These are phyloP conservation scores for Achlya hypogyna DNA, from an alignment of 352 stramenopile genomes.

Conservation along the genomic window DNA sequence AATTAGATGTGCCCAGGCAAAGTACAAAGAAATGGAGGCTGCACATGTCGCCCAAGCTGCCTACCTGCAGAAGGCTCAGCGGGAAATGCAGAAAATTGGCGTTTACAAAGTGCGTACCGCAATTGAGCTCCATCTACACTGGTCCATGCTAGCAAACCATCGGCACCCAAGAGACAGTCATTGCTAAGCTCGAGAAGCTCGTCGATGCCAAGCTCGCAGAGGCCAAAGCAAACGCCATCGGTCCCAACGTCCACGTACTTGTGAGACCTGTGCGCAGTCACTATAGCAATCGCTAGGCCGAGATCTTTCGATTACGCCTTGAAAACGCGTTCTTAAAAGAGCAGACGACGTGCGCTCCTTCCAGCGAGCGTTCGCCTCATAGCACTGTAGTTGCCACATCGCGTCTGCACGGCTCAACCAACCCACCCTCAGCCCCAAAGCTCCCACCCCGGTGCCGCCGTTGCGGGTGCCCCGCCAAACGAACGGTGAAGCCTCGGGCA, in stretches of 20 bases:
- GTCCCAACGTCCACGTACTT: conserved; percentile 15
- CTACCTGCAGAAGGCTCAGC: conserved; percentile 57
- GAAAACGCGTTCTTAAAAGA: conserved; percentile 20
- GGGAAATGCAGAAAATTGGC: conserved; percentile 43
- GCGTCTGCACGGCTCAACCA: not conserved
- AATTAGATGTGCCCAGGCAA: no score
- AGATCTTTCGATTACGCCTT: conserved; percentile 19
- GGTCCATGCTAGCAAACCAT: conserved; percentile 39
- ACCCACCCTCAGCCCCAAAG: not conserved
- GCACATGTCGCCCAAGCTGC: conserved; percentile 57
- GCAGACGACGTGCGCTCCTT: not conserved
- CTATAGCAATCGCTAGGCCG: not conserved
- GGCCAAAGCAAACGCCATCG: conserved; percentile 6
- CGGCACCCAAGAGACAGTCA: conserved; percentile 70
- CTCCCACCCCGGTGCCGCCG: not conserved
- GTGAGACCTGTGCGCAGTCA: not conserved
- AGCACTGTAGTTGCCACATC: not conserved
- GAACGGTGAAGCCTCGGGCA: not conserved
- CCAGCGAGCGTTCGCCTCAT: not conserved
- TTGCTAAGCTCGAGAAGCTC: conserved; percentile 60
- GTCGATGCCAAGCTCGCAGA: conserved; percentile 32
- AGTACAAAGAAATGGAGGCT: conserved; percentile 51
- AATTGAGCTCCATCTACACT: not conserved
- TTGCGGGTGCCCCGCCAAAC: not conserved
- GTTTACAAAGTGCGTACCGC: conserved; percentile 34